Base-by-base conservation (phyloP, 768 basidiomycete genomes). In the Tylopilus cervinicoccineus region DNA sequence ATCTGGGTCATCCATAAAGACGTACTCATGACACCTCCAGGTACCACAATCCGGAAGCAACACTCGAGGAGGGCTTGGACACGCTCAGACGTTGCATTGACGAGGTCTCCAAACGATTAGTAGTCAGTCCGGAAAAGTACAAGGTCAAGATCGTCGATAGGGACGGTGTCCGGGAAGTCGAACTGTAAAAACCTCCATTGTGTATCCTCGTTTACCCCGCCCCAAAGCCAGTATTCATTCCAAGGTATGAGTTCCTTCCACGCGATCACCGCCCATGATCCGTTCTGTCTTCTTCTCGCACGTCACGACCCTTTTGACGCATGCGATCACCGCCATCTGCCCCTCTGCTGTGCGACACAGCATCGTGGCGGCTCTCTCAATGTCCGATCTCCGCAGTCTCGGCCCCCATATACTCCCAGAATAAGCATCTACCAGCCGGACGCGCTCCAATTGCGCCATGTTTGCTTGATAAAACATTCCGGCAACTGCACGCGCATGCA, bases 121-220 rank as follows among this genome's bases (percentile, higher is more conserved):
- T 89, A 43, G 83, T 95, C 49, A 80, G 81, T 53, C 83, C 88
- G 1, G 86, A 82, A 36, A 83, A 74, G 57, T 95, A 90, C 74
- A 91, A 86, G 66, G 84, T 94, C 56, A 93, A 92, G 65, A 73
- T 96, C 12, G 90, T 96, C 27, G 93, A 96, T 71, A 92, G 86
- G 70, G 87, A 94, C 62, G 94, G 94, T 43, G 76, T 89, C 22
- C 77, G 91, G 46, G 86, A 88, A 57, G 72, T 94, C 47, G 83
- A 90, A 60, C 61, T 95, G 56, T 88, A 72, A 60, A 22, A 17
- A 34, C 13, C 17, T 33, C 14, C 38, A 44, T 50, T 29, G 22
- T 51, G 45, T 60, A 47, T 37, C 40, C 23, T 26, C 32, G 19
- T 47, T 32, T 29, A 44, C 13, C 32, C 17, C 14, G 9, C 28